Base-by-base conservation (phyloP, 768 basidiomycete genomes). In the Tephrocybe sp. region DNA sequence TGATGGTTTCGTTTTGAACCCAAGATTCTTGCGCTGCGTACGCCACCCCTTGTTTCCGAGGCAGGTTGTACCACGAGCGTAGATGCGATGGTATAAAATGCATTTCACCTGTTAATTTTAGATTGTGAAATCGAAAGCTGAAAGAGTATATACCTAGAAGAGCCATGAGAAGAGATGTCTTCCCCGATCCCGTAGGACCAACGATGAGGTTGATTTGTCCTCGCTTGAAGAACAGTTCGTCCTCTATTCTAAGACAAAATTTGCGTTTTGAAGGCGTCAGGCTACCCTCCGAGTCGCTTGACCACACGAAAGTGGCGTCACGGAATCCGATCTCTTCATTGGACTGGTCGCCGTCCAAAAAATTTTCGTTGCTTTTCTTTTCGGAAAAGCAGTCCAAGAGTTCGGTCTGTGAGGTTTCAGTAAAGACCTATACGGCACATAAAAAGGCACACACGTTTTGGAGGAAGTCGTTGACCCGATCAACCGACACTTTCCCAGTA, bases 21-120 rank as follows among this genome's bases (percentile, higher is more conserved):
- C n/a, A n/a, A n/a, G 86, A 83, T 61, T 91, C 89, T 63, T 95
- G 91, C 2, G 86, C 85, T 6, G 86, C 86, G 61, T 89, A 92
- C 2, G 89, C 83, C 30, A 94, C 76, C 4, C 90, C 89, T 1
- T 75, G 75, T 3, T 68, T 69, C 2, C 88, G 72, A 21, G 90
- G 89, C 5, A 92, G 76, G 53, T 79, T 81, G 64, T 77, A 87
- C 76, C 80, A 86, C 0, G 87, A 82, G 35, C 78, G 75, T 1
- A 77, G 70, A 6, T 67, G 62, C 7, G 69, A 68, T 1, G 76
- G 78, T 9, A 76, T 64, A 58, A 81, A 83, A 61, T 87, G 83
- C 82, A 89, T 80, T 64, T 87, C 86, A 27, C 84, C 77, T 75
- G 42, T 3, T 4, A 16, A 31, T 26, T 40, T 45, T 15, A 43